phyloP scores from a whole-genome alignment of 192 early-diverging fungal species.

The Gonapodya prolifera region DNA sequence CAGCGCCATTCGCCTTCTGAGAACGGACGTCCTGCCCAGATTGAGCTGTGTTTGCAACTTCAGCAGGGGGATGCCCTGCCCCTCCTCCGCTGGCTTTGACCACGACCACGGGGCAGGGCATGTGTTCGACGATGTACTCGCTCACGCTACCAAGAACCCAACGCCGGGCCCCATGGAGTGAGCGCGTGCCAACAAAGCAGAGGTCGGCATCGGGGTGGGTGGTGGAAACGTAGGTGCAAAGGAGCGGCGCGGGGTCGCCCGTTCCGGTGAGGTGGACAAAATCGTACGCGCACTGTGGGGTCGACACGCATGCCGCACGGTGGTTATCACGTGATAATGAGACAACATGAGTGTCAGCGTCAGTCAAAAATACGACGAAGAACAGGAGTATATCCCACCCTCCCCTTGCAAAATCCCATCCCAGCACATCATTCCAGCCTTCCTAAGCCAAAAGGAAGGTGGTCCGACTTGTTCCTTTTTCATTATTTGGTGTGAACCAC shows the following conservation, averaged over 20 bases:
- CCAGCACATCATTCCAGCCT: not conserved
- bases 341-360: too few relatives aligned
- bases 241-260: not conserved
- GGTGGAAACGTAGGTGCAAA: not conserved
- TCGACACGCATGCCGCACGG: not conserved
- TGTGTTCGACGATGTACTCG: not conserved
- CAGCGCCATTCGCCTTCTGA: too few relatives aligned
- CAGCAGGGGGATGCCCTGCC: too few relatives aligned
- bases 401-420: not conserved
- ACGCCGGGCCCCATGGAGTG: not conserved
- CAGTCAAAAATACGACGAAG: too few relatives aligned
- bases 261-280: not conserved
- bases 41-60: too few relatives aligned
- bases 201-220: constrained; percentile 2
- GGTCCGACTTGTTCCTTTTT: too few relatives aligned
- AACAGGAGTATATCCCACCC: too few relatives aligned
- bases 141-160: not conserved
- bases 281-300: not conserved
- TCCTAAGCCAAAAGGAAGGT: too few relatives aligned
- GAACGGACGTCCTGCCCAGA: too few relatives aligned
- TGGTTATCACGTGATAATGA: too few relatives aligned
- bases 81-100: not conserved
- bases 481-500: not conserved
- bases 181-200: not conserved
- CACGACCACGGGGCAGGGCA: not conserved